phyloP scores from a whole-genome alignment of 495 filamentous ascomycete species.

The Trichoderma asperelloides region DNA sequence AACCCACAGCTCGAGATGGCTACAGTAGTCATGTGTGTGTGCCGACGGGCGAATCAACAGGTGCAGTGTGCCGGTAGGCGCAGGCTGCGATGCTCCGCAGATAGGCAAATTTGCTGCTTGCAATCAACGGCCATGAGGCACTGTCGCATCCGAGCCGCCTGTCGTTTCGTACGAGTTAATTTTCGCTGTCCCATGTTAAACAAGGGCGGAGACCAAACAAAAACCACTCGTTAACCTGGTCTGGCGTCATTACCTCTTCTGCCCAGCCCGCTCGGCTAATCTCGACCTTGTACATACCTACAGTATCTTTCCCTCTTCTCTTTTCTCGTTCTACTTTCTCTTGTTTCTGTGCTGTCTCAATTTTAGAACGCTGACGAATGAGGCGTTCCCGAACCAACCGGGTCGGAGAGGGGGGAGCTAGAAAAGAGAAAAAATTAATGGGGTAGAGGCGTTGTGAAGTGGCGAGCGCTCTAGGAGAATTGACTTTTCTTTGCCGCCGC shows the following conservation, averaged over 20 bases:
- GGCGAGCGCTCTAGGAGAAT: not conserved
- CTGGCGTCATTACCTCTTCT: not conserved
- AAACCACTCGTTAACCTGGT: not conserved
- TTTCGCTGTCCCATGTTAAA: not conserved
- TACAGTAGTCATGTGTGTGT: not conserved
- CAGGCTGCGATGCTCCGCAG: not conserved
- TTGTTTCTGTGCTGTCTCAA: too few relatives aligned
- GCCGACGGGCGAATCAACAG: not conserved
- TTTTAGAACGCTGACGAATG: too few relatives aligned
- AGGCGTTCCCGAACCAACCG: too few relatives aligned
- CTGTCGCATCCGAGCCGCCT: not conserved
- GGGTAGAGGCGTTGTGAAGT: not conserved
- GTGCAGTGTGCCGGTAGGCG: not conserved
- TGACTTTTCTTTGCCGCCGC: not conserved
- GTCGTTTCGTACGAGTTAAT: not conserved
- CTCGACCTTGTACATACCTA: too few relatives aligned
- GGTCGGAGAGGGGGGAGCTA: too few relatives aligned
- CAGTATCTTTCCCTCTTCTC: too few relatives aligned
- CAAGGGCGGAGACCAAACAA: not conserved
- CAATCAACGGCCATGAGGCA: constrained; percentile 5
- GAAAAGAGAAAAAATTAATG: not conserved
- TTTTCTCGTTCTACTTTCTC: too few relatives aligned
- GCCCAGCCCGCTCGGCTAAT: not conserved
- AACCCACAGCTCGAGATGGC: not conserved
- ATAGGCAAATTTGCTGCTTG: not conserved